phyloP scores from a whole-genome alignment of 2,329 filamentous ascomycete species.

The Fusarium sp. region DNA sequence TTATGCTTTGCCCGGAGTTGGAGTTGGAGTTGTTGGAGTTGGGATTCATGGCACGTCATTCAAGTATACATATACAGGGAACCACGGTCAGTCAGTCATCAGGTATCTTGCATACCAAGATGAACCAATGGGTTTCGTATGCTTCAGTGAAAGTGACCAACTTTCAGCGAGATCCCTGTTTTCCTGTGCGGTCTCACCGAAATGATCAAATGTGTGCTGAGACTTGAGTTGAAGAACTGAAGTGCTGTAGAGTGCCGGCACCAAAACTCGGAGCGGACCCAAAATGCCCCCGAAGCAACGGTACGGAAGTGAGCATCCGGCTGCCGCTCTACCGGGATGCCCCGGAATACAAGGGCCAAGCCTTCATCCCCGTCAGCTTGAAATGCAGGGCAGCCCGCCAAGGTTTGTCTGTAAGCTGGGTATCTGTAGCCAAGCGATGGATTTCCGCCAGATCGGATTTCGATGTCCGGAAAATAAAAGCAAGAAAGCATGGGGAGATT shows the following conservation, averaged over 20 bases:
- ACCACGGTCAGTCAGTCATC: not conserved
- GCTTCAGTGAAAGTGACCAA: not conserved
- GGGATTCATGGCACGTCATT: constrained; percentile 11
- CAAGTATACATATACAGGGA: not conserved
- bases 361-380: constrained; percentile 4
- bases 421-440: not conserved
- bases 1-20: constrained; percentile 1
- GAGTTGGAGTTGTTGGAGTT: constrained; percentile 2
- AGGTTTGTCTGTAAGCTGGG: constrained; percentile 17
- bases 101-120: not conserved
- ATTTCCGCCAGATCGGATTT: not conserved
- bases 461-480: not conserved
- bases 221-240: not conserved
- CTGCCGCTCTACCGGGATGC: constrained; percentile 28
- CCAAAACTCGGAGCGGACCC: constrained; percentile 5
- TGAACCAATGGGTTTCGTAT: not conserved
- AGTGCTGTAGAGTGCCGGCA: constrained; percentile 11
- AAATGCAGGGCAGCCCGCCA: constrained; percentile 18
- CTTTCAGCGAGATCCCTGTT: not conserved
- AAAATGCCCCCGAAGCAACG: constrained; percentile 24
- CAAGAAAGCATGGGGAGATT: not conserved
- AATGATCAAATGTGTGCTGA: constrained; percentile 1
- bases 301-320: constrained; percentile 29
- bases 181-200: constrained; percentile 10
- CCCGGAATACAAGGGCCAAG: constrained; percentile 24